Evolutionary conservation across 2,329 filamentous ascomycete species (phyloP), one percentile per base, ranked within the genome.

Genomic region (Chaetomium strumarium): DNA sequence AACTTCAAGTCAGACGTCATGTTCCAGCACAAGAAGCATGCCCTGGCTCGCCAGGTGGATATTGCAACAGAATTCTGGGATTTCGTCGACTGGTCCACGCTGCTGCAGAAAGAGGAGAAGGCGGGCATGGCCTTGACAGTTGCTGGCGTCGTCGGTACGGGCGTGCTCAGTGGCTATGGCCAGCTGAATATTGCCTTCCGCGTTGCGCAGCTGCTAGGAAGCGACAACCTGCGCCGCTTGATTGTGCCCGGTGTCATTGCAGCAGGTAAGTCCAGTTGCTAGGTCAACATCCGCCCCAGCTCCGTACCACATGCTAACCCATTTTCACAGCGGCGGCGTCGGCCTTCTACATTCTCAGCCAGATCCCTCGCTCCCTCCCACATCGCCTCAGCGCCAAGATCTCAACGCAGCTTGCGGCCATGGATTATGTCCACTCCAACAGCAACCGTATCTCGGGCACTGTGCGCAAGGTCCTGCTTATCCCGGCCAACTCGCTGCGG

Each of bases 121-220:
- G 95, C 91, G 3, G 88, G 93, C 58, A 91, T 99, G 86, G 93
- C 92, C 6, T 78, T 99, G 65, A 99, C 93, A 1, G 80, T 96
- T 34, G 88, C 88, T 10, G 91, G 90, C 52, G 89, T 95, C 2
- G 76, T 97, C 5, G 90, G 92, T 52, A 82, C 86, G 45, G 81
- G 90, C 44, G 77, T 93, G 64, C 74, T 99, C 37, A 90, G 91
- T 55, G 87, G 90, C 56, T 83, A 87, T 61, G 85, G 87, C 46
- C 97, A 92, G 90, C 74, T 96, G 61, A 92, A 97, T 66, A 88
- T 92, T 58, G 86, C 88, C 1, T 70, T 96, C 48, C 88, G 86
- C 57, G 88, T 86, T 8, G 84, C 82, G n/a, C 89, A 85, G 63
- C 72, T 97, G 39, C 70, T 96, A 55, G 87, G 91, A 42, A 85